Evolutionary conservation across 2,329 filamentous ascomycete species (phyloP).

Genomic region (Beauveria sp.): DNA sequence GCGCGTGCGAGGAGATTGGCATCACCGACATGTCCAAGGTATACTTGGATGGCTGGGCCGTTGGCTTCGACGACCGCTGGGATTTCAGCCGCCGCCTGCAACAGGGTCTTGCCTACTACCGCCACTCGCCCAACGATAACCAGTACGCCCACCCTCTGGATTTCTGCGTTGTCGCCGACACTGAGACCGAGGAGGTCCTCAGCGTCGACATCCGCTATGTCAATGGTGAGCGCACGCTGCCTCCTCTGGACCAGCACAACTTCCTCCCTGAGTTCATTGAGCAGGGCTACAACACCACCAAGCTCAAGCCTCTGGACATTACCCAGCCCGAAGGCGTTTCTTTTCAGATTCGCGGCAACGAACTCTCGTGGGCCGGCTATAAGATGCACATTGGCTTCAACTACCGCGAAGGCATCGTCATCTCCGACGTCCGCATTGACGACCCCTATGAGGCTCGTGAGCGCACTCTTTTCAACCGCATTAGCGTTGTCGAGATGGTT

Average conservation of each 20-base stretch:
- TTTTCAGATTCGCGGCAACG: constrained; percentile 39
- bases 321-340: constrained; percentile 34
- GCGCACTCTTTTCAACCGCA: constrained; percentile 58
- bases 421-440: constrained; percentile 62
- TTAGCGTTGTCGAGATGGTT: constrained; percentile 64
- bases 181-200: constrained; percentile 42
- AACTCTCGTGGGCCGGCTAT: constrained; percentile 57
- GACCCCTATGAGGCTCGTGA: constrained; percentile 32
- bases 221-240: constrained; percentile 41
- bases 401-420: constrained; percentile 60
- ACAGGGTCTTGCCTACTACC: constrained; percentile 77
- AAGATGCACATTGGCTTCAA: constrained; percentile 67
- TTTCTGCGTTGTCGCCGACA: constrained; percentile 34
- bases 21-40: constrained; percentile 80
- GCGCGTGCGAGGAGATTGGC: constrained; percentile 67
- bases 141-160: constrained; percentile 52
- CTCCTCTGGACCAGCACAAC: constrained; percentile 30
- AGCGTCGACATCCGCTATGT: constrained; percentile 34
- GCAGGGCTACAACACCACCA: constrained; percentile 27
- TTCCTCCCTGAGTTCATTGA: constrained; percentile 29
- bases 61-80: constrained; percentile 74
- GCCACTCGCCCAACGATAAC: constrained; percentile 62
- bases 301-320: constrained; percentile 31
- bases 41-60: constrained; percentile 79
- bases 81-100: constrained; percentile 64